Base-by-base conservation (phyloP, 2,329 filamentous ascomycete species). In the Pezizomycotina sp. region DNA sequence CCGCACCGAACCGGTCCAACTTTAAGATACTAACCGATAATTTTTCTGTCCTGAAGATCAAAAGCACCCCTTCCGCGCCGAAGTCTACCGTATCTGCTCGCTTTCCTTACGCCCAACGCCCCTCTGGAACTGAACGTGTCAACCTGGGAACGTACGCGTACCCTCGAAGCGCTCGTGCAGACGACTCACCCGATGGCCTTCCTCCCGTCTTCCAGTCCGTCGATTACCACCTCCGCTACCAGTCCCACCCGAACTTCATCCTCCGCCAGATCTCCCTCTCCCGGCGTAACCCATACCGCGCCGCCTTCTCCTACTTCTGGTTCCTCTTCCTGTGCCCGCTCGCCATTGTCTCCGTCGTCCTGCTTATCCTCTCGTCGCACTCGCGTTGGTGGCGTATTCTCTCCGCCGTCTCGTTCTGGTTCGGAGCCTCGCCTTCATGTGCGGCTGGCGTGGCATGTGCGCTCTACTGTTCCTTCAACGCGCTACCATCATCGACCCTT, bases 221-320 rank as follows among this genome's bases (percentile, higher is more conserved):
- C 77, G 79, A 86, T 52, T 68, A 65, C 52, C 66, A 68, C 6
- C 69, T 89, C 3, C 74, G 80, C 19, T 67, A 67, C 48, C 77
- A 84, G 54, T 71, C 77, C 1, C 79, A 86, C 50, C 78, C 78
- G 47, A 84, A 86, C 60, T 86, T 86, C 62, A 72, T 86, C 49
- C 71, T 77, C 39, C n/a, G n/a, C n/a, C n/a, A n/a, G n/a, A n/a
- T n/a, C n/a, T n/a, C n/a, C n/a, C n/a, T n/a, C n/a, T n/a, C n/a
- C n/a, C n/a, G n/a, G n/a, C n/a, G n/a, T n/a, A n/a, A n/a, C n/a
- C n/a, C n/a, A n/a, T n/a, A n/a, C n/a, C n/a, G n/a, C n/a, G n/a
- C n/a, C n/a, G n/a, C n/a, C n/a, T n/a, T n/a, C n/a, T n/a, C n/a
- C n/a, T n/a, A n/a, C n/a, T n/a, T n/a, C n/a, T 63, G 62, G 4